Evolutionary conservation across 1,139 yeast species (phyloP), one percentile per base, ranked within the genome.

Genomic region (Geotrichum macrosporum): DNA sequence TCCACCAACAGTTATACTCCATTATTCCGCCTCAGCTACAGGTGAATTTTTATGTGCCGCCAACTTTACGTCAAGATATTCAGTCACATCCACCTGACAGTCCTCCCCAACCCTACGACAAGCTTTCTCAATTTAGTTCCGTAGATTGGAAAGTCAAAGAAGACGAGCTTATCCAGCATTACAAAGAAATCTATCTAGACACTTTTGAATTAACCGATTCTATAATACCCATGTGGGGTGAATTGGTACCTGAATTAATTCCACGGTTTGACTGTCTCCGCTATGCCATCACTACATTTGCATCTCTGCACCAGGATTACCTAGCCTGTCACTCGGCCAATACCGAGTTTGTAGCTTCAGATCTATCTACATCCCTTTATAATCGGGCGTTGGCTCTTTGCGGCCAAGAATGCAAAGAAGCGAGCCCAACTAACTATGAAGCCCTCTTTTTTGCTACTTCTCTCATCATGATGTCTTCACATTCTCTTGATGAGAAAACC

Each of bases 381-480:
- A 40, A 45, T 35, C 6, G 18, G 2, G 39, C 48, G 18, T 31
- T 45, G 19, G 29, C 35, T 3, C 12, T 29, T n/a, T 32, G 35
- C 5, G 8, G 40, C 29, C 19, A 22, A 4, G 44, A 26, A 15
- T 40, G 44, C 36, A 35, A 12, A 6, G n/a, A 20, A 4, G 12
- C 40, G 9, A 24, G 24, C 10, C 10, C 16, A n/a, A 33, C 39
- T 8, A 45, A 45, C 36, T 45, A 26, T 29, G 48, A 45, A 19
- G 48, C 27, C 16, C 31, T 45, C 10, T 45, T 39, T 30, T 27
- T 34, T 22, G 36, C 48, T 10, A 35, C 48, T 4, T 18, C 39
- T 1, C 20, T 45, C 2, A 45, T 45, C 13, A 18, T 34, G 35
- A 20, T n/a, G 3, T 33, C 27, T 10, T 18, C 38, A 8, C 35